Base-by-base conservation (phyloP, 768 basidiomycete species). In the Sporobolomyces roseus region DNA sequence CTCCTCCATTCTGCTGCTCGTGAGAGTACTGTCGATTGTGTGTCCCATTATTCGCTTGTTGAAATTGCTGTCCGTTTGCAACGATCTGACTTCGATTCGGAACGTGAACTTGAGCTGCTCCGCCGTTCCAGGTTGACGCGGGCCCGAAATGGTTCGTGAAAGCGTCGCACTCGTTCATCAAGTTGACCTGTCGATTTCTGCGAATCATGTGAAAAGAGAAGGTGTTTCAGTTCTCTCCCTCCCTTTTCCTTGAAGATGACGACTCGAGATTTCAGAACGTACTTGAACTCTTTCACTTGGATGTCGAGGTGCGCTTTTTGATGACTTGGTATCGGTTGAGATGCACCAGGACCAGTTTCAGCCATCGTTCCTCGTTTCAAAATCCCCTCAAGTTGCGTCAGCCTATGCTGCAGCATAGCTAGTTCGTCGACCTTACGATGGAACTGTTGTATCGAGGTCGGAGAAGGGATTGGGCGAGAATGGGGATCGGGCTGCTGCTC, bases 281-380 rank as follows among this genome's bases (percentile, higher is more conserved):
- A 65, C 63, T 65, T 65, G 55, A 58, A n/a, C 12, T 65, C 64
- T 14, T 54, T 33, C 27, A 52, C 6, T 41, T 65, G 64, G 17
- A 38, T 3, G 16, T 60, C 52, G 2, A 67, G 32, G 9, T 55
- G 60, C 8, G 60, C 51, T 5, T 29, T 17, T 33, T 61, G 66
- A 7, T 61, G 45, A 10, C 25, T 33, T 13, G 13, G 3, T 2
- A 61, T 27, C 32, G 59, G 50, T 32, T 66, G 65, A 5, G 25
- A 33, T 17, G 59, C 27, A 2, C 65, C 30, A 13, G 58, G 58
- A 27, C 58, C 64, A 16, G 32, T 27, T 13, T 53, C 65, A 8
- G 59, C 32, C 43, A 61, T 53, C 16, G 50, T 45, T n/a, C 59
- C 52, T 4, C 59, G 41, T 10, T 48, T 16, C 19, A 55, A 16